These are phyloP conservation scores for Dimargaris xerosporica DNA, from an alignment of 192 early-diverging fungal species.

Conservation along the genomic window DNA sequence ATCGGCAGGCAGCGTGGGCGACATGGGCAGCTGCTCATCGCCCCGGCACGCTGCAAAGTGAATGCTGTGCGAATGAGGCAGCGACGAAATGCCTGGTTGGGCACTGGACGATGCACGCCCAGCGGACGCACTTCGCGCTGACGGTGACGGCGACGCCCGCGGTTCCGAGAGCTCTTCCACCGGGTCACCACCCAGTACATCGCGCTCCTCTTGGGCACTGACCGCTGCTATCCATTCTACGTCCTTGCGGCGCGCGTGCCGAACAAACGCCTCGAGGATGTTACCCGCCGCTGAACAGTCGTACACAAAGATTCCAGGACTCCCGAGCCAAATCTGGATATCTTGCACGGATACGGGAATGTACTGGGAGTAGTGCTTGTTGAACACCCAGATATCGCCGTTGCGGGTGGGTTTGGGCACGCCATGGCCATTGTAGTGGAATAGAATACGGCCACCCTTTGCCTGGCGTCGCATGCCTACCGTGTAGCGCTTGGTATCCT, in stretches of 20 bases:
- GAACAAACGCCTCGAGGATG: conserved; percentile 76
- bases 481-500: conserved; percentile 86
- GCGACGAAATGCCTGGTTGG: conserved; percentile 27
- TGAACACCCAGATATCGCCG: conserved; percentile 98
- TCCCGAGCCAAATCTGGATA: conserved; percentile 86
- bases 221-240: conserved; percentile 28
- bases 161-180: neutral
- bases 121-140: neutral
- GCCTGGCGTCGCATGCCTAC: conserved; percentile 62
- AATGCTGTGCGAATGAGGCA: conserved; percentile 55
- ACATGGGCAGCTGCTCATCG: conserved; percentile 77
- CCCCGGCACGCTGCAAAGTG: conserved; percentile 84
- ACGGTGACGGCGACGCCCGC: neutral
- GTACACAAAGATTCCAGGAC: conserved; percentile 92
- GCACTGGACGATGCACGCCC: conserved; percentile 1
- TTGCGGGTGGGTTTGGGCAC: conserved; percentile 86
- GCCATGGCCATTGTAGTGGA: conserved; percentile 98
- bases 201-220: conserved; percentile 4
- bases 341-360: conserved; percentile 86
- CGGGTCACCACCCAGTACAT: neutral
- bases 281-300: conserved; percentile 90
- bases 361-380: conserved; percentile 96
- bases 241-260: conserved; percentile 76
- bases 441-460: conserved; percentile 87
- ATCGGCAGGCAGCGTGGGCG: conserved; percentile 89